Evolutionary conservation across 1,139 yeast genomes (phyloP).

Genomic region (Hemisphaericaspora xylanilytica): DNA sequence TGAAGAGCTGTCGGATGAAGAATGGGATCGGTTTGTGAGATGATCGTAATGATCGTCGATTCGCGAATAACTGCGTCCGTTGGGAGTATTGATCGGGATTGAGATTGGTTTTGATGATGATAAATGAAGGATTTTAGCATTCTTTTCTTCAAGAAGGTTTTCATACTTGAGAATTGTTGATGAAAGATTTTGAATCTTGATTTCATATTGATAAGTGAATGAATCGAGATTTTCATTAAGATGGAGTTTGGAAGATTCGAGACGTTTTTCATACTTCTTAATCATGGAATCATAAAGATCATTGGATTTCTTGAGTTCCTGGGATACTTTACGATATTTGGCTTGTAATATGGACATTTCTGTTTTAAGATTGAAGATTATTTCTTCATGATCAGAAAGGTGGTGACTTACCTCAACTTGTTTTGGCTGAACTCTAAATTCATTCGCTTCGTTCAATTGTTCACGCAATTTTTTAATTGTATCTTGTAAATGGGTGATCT

Average conservation of each 20-base stretch:
- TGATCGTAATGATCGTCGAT: slow-evolving; percentile 3
- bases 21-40: slow-evolving; percentile 8
- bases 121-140: slow-evolving; percentile 33
- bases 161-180: slow-evolving; percentile 34
- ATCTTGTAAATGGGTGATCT: slow-evolving; percentile 14
- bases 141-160: slow-evolving; percentile 37
- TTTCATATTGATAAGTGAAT: slow-evolving; percentile 25
- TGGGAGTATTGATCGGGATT: slow-evolving; percentile 25
- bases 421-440: too few relatives aligned
- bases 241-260: slow-evolving; percentile 27
- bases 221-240: slow-evolving; percentile 22
- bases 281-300: slow-evolving; percentile 18
- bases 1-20: slow-evolving; percentile 9
- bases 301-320: slow-evolving; percentile 18
- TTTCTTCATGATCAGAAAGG: slow-evolving; percentile 20
- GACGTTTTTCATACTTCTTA: slow-evolving; percentile 24
- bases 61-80: neutral
- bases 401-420: slow-evolving; percentile 4
- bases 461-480: slow-evolving; percentile 3
- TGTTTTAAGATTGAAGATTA: slow-evolving; percentile 19
- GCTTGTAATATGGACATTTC: slow-evolving; percentile 21
- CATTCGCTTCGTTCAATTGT: slow-evolving; percentile 6
- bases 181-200: slow-evolving; percentile 32
- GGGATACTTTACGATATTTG: slow-evolving; percentile 17
- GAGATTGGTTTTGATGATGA: slow-evolving; percentile 44